Conservation (phyloP, 2,329 filamentous ascomycete genomes). For the Claviceps sp. region DNA sequence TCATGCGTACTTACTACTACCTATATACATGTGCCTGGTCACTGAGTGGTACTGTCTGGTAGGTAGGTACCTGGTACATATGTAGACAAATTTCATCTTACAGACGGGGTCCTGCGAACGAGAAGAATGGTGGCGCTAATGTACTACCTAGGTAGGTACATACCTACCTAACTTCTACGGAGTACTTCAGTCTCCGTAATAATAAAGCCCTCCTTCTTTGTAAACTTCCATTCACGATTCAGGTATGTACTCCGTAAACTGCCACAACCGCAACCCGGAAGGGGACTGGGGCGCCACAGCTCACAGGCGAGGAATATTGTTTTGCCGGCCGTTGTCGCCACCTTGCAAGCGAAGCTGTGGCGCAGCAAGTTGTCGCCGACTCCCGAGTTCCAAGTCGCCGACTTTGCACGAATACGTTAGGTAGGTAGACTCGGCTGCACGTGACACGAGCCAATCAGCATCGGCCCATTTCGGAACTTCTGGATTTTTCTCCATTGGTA, state of each 20-base stretch:
- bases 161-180: too few species aligned
- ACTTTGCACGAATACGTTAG: too few species aligned
- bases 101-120: too few species aligned
- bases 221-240: not conserved
- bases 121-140: not conserved
- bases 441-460: slow-evolving; percentile 28
- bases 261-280: not conserved
- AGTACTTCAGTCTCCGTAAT: too few species aligned
- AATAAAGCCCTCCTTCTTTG: not conserved
- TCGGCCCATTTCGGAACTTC: slow-evolving; percentile 29
- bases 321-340: not conserved
- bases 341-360: not conserved
- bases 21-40: not conserved
- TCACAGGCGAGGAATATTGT: not conserved
- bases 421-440: slow-evolving; percentile 15
- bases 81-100: too few species aligned
- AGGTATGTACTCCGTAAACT: not conserved
- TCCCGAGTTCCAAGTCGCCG: too few species aligned
- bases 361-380: not conserved
- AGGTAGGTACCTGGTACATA: not conserved
- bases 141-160: too few species aligned
- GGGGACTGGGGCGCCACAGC: not conserved
- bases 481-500: slow-evolving; percentile 26
- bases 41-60: too few species aligned
- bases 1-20: too few species aligned